Conservation (phyloP, 371 early-diverging fungal genomes). For the Syncephalastrum monosporum region DNA sequence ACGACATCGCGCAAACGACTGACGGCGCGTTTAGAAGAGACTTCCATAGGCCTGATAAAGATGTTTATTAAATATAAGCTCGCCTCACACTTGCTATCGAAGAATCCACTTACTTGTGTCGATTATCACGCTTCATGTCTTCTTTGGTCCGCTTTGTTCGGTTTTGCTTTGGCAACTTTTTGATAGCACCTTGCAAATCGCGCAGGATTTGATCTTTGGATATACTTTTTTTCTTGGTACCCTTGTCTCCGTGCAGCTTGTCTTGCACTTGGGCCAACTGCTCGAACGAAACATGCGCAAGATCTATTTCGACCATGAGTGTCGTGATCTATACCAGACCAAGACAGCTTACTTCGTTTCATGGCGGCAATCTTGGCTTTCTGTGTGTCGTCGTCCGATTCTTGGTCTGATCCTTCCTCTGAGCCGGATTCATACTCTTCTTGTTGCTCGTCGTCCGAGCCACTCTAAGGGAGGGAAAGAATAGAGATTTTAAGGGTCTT, state of each 20-base stretch:
- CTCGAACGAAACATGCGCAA: conserved; percentile 82
- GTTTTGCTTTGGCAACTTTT: conserved; percentile 38
- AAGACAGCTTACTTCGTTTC: conserved; percentile 35
- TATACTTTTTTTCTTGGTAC: conserved; percentile 33
- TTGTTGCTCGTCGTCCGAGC: conserved; percentile 14
- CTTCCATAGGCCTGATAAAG: conserved; percentile 65
- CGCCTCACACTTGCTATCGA: no score
- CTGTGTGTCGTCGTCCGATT: conserved; percentile 25
- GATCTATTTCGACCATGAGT: conserved; percentile 32
- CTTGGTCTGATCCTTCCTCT: conserved; percentile 8
- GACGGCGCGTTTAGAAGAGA: conserved; percentile 81
- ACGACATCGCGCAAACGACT: conserved; percentile 78
- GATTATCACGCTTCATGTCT: conserved; percentile 47
- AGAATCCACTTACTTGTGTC: conserved; percentile 36
- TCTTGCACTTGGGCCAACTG: conserved; percentile 74
- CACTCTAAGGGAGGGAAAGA: neutral
- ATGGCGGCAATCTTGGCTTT: conserved; percentile 29
- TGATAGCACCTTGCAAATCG: conserved; percentile 36
- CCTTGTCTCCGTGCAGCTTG: conserved; percentile 63
- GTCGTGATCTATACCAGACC: neutral
- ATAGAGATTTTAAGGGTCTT: no score
- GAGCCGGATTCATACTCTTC: conserved; percentile 8
- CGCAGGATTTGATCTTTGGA: conserved; percentile 37
- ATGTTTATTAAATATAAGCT: neutral
- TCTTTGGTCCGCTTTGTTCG: conserved; percentile 38